phyloP scores from a whole-genome alignment of 2,329 filamentous ascomycete genomes.

The Cladophialophora chaetospira region DNA sequence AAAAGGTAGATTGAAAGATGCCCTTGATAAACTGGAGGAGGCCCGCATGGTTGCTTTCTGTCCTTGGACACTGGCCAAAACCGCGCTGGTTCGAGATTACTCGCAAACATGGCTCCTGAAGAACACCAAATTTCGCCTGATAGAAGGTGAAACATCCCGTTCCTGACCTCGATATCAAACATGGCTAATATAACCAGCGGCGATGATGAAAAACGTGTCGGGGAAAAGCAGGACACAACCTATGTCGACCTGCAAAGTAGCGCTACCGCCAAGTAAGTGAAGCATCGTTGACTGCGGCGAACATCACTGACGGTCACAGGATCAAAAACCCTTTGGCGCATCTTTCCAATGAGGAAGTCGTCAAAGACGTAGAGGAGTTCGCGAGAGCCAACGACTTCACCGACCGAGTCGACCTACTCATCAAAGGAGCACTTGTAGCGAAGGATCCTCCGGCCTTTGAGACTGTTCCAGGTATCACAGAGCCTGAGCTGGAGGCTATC shows the following conservation, averaged over 20 bases:
- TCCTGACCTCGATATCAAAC: neutral
- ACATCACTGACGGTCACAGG: conserved; percentile 32
- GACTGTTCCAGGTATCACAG: conserved; percentile 45
- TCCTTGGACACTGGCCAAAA: neutral
- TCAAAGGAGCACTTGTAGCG: conserved; percentile 54
- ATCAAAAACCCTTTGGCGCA: conserved; percentile 52
- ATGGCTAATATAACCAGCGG: conserved; percentile 3
- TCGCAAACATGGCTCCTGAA: conserved; percentile 16
- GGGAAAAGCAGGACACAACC: conserved; percentile 13
- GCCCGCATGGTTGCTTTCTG: neutral
- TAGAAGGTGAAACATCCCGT: conserved; percentile 3
- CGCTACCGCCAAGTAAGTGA: conserved; percentile 20
- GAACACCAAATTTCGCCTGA: conserved; percentile 9
- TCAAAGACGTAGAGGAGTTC: conserved; percentile 48
- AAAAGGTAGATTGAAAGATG: too few species aligned
- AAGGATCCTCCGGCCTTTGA: conserved; percentile 52
- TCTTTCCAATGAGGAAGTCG: conserved; percentile 41
- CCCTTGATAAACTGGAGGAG: conserved; percentile 1
- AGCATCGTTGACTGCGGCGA: neutral
- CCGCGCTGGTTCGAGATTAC: neutral
- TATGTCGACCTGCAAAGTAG: conserved; percentile 18
- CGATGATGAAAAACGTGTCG: conserved; percentile 23
- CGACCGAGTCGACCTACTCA: conserved; percentile 45
- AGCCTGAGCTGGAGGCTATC: conserved; percentile 46
- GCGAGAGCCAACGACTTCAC: conserved; percentile 44